Base-by-base conservation (phyloP, 192 early-diverging fungal species). In the Linnemannia hyalina region DNA sequence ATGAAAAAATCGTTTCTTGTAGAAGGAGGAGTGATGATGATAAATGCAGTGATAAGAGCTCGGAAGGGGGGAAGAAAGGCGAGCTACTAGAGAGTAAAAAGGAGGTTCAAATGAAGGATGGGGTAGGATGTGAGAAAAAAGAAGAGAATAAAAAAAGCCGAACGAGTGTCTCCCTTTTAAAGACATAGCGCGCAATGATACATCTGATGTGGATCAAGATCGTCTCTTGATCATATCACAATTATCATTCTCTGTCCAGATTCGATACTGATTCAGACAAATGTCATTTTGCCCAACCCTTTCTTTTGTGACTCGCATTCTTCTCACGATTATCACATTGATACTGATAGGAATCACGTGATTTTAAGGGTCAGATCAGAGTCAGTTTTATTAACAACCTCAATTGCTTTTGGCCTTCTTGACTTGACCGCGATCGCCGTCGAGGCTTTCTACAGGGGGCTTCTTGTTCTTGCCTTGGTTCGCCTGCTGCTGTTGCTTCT, bases 401-500 rank as follows among this genome's bases (percentile, higher is more conserved):
- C 22, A 55, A 20, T 57, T 75, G 55, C n/a, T 76, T n/a, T 32
- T 60, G 29, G 60, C 75, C 57, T 44, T 60, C 23, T 76, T 76
- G 1, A 16, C 57, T 41, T 65, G 55, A n/a, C 57, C 60, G 3
- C 57, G 22, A 41, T 76, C 74, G 18, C 36, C 35, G 26, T 60
- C 49, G 13, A 36, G 35, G 22, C 44, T 41, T 1, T 49, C 47
- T 35, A 36, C 44, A 35, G 47, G 49, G 26, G 75, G 18, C n/a
- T n/a, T n/a, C 23, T 75, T 47, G 32, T 75, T 75, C 52, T 75
- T 75, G 44, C 47, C 49, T 35, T 74, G 46, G 52, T 74, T 74
- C 73, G 23, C 29, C 26, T 65, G 60, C 8, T 65, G n/a, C 11
- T 65, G 9, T 1, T 65, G 60, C 29, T 65, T 55, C 73, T 75